Evolutionary conservation across 306 rosid genomes (phyloP), one percentile per base, ranked within the genome.

Genomic region (Cercis canadensis): DNA sequence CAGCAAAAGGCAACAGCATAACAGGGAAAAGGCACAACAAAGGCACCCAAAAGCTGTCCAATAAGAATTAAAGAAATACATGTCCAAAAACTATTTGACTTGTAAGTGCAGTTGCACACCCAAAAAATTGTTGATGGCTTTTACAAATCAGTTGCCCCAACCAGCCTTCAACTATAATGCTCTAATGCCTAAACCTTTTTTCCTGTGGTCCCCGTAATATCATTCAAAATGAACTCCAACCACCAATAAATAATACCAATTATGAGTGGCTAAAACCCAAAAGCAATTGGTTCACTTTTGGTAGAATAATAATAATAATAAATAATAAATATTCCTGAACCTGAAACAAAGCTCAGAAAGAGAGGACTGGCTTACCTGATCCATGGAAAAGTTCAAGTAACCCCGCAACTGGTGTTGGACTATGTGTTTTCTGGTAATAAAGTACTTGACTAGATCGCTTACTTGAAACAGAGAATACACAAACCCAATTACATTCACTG

Each of bases 401-500:
- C 57, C 56, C 19, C 81, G 79, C 4, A 84, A 53, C 16, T 60
- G 76, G 50, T 81, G 85, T 17, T 76, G 57, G 46, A 86, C 2
- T 21, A 79, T 19, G 66, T 83, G 83, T 50, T 81, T 89, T 64
- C 81, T 67, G 19, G 87, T 75, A 63, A 73, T 40, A 47, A 90
- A 40, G 64, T 70, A 81, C 57, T 75, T 76, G 19, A 78, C 43
- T 14, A 90, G 37, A 64, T 78, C 90, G 62, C 40, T 68, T 36
- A 81, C 75, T 78, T 94, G 98, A 46, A 87, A 44, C 21, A 63
- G 85, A 61, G 89, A 87, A 71, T 94, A 94, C 57, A 77, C 80
- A 82, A 81, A 94, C 7, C 90, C 97, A 10, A 87, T 52, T 40
- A 84, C 86, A 83, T 83, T 88, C 65, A 73, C 86, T 50, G 92